These are phyloP conservation scores for Chalciporus pseudorubinellus DNA, from an alignment of 768 basidiomycete genomes.

Conservation along the genomic window DNA sequence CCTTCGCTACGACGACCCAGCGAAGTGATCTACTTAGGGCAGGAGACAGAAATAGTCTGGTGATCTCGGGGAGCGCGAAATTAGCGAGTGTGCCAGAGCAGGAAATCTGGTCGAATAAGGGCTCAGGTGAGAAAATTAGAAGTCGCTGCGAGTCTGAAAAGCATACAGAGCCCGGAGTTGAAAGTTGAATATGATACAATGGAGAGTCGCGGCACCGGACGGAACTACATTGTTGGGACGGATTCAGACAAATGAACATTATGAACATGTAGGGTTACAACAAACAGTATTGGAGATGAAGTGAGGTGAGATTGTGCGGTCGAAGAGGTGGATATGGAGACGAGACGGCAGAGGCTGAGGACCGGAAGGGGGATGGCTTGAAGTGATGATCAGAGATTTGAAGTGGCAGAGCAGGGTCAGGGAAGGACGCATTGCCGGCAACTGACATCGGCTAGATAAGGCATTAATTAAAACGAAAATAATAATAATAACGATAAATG, in stretches of 20 bases:
- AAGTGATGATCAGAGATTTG: conserved; percentile 12
- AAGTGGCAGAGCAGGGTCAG: conserved; percentile 15
- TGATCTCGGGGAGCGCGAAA: conserved; percentile 17
- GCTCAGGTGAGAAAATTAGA: conserved; percentile 13
- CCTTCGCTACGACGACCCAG: not conserved
- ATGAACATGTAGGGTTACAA: not conserved
- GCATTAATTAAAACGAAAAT: conserved; percentile 10
- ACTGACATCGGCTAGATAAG: conserved; percentile 32
- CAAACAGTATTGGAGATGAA: not conserved
- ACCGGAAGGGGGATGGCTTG: not conserved
- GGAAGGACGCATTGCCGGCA: conserved; percentile 7
- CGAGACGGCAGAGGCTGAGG: not conserved
- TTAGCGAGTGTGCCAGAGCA: conserved; percentile 9
- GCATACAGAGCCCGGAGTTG: not conserved
- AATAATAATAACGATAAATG: not conserved
- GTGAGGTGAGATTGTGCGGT: not conserved
- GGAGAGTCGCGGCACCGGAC: conserved; percentile 10
- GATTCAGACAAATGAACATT: not conserved
- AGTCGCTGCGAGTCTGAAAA: not conserved
- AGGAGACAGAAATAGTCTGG: conserved; percentile 7
- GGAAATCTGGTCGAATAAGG: conserved; percentile 9
- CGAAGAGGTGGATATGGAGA: conserved; percentile 7
- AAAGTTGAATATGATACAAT: not conserved
- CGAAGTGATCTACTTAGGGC: not conserved
- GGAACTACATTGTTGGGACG: conserved; percentile 11